Percentiles rank a stretch among this genome's conserved stretches.
These are phyloP conservation scores for Cutaneotrichosporon daszewskae DNA, from an alignment of 1,284 basidiomycete genomes.

Conservation along the genomic window DNA sequence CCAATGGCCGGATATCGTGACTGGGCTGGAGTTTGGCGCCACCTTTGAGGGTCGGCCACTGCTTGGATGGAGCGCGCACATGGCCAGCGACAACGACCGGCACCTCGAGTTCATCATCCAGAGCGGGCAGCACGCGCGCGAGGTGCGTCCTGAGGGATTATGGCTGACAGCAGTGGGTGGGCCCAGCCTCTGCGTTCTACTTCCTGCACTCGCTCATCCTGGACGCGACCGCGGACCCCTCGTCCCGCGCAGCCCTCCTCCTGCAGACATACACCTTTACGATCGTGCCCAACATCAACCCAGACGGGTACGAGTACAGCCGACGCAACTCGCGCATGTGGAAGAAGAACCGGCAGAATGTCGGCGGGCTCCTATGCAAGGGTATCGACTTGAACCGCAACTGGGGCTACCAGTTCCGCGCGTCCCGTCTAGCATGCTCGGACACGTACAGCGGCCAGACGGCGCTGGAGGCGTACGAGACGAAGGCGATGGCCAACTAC, in stretches of 20 bases:
- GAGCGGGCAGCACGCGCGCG: conserved; percentile 72
- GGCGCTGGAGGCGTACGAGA: conserved; percentile 70
- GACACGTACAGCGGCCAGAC: conserved; percentile 66
- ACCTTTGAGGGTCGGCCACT: conserved; percentile 35
- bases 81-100: conserved; percentile 10
- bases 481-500: conserved; percentile 66
- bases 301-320: conserved; percentile 72
- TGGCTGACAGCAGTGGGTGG: conserved; percentile 64
- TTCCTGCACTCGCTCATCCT: conserved; percentile 64
- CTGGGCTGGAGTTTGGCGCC: conserved; percentile 28
- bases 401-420: conserved; percentile 53
- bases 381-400: conserved; percentile 73
- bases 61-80: conserved; percentile 31
- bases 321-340: conserved; percentile 65
- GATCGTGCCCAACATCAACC: conserved; percentile 72
- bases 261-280: conserved; percentile 64
- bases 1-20: conserved; percentile 30
- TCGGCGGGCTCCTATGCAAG: conserved; percentile 46
- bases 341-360: conserved; percentile 71
- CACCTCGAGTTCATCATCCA: conserved; percentile 58
- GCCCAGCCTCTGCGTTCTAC: conserved; percentile 67
- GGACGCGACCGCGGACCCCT: conserved; percentile 48
- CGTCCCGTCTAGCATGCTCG: conserved; percentile 51
- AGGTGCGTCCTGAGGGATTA: conserved; percentile 51
- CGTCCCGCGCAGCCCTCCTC: conserved; percentile 42